phyloP scores from a whole-genome alignment of 1,284 basidiomycete species.

The Clitocybe nebularis region DNA sequence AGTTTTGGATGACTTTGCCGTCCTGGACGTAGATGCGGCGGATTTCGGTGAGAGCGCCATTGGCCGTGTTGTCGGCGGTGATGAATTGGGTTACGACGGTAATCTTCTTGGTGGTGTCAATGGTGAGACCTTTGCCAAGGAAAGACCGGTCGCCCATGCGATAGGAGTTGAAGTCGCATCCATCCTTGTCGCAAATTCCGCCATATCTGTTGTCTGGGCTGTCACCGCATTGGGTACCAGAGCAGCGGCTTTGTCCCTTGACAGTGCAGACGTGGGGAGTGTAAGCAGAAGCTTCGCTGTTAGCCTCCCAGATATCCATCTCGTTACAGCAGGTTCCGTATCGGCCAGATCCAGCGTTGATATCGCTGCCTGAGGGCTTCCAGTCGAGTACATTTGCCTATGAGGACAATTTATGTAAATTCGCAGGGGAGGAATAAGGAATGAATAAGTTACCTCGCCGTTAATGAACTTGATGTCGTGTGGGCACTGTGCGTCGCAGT shows the following conservation, averaged over 20 bases:
- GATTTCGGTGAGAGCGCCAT: slow-evolving; percentile 47
- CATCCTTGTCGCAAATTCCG: slow-evolving; percentile 21
- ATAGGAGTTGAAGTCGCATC: slow-evolving; percentile 42
- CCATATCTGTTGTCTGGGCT: slow-evolving; percentile 17
- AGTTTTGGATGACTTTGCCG: slow-evolving; percentile 48
- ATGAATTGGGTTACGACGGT: slow-evolving; percentile 58
- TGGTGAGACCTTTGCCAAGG: slow-evolving; percentile 40
- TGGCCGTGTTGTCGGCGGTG: slow-evolving; percentile 40
- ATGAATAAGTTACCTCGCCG: slow-evolving; percentile 36
- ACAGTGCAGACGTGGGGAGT: slow-evolving; percentile 56
- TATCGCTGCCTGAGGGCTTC: slow-evolving; percentile 25
- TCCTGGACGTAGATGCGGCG: slow-evolving; percentile 54
- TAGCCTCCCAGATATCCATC: slow-evolving; percentile 61
- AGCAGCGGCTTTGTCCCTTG: slow-evolving; percentile 37
- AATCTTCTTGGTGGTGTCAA: slow-evolving; percentile 42
- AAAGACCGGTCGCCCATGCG: slow-evolving; percentile 48
- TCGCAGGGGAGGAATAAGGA: neutral
- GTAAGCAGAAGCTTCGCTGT: slow-evolving; percentile 44
- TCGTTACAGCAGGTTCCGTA: slow-evolving; percentile 53
- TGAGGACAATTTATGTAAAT: neutral
- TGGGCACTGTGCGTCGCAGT: slow-evolving; percentile 58
- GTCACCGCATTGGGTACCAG: slow-evolving; percentile 15
- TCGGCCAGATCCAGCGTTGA: slow-evolving; percentile 32
- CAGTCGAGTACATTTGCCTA: slow-evolving; percentile 47
- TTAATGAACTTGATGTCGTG: slow-evolving; percentile 55